Base-by-base conservation (phyloP, 139 green algal species). In the Picochlorum sp. region DNA sequence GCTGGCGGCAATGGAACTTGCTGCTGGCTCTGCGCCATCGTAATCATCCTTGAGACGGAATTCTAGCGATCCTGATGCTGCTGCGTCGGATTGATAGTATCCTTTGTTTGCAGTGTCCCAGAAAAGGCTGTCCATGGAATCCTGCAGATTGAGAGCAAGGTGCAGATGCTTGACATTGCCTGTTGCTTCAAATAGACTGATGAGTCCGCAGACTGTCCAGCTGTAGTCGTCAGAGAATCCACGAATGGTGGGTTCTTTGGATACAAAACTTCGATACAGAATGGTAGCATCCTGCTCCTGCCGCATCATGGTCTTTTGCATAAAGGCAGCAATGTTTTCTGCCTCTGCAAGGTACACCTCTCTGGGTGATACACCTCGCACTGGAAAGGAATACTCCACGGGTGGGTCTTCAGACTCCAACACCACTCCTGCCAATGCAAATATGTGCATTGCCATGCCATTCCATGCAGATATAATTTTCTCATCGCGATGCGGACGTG, bases 401-500 rank as follows among this genome's bases (percentile, higher is more conserved):
- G 74, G 70, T 0, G 69, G 69, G 49, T 78, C 55, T 55, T 86
- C 67, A 9, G 74, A 50, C 18, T 63, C 49, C 45, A 96, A 73
- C 14, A 85, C 70, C 0, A 77, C 62, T 0, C 81, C 73, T 0
- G 89, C 90, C 16, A 64, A 68, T 7, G 89, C 83, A 58, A 90
- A 81, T 0, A 90, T 88, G 0, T 70, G 77, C 28, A 96, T 90
- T 24, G 69, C 76, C 71, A 94, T 85, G 23, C 89, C 89, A 67
- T 96, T 95, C 89, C 90, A 96, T 2, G 88, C 84, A n/a, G 89
- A 71, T 58, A 96, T 88, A 20, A 96, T 57, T 88, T 96, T 96
- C 45, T 96, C 81, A 66, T 96, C 90, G 2, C 91, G 68, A 24
- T 84, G 68, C 0, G 90, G 90, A 18, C 77, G 69, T 2, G 87